Evolutionary conservation across 2,329 filamentous ascomycete genomes (phyloP).

Genomic region (Tolypocladium paradoxum): DNA sequence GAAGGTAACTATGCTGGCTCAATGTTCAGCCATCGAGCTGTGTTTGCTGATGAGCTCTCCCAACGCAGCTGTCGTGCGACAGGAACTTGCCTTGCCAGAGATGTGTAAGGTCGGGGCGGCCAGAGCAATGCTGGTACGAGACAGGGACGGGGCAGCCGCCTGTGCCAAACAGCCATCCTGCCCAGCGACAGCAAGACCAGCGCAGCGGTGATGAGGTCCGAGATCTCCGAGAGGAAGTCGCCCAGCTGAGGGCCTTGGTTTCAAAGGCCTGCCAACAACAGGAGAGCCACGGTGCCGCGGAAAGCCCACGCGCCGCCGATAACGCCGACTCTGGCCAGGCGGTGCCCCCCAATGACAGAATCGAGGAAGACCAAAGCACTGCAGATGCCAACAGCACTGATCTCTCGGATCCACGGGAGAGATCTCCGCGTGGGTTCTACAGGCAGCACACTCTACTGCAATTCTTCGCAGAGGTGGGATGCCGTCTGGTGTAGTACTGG

Average conservation of each 20-base stretch:
- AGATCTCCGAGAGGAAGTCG: neutral
- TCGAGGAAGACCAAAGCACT: neutral
- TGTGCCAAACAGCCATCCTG: neutral
- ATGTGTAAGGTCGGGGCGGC: neutral
- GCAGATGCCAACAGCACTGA: neutral
- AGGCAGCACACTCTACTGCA: neutral
- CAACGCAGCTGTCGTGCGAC: neutral
- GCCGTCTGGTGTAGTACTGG: neutral
- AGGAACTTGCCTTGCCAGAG: no score
- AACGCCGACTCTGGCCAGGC: neutral
- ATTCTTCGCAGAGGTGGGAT: neutral
- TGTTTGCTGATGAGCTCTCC: no score
- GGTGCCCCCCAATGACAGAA: neutral
- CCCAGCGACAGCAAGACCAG: neutral
- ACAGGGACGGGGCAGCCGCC: neutral
- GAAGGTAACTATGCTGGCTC: neutral
- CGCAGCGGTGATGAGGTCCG: neutral
- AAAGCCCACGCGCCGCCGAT: neutral
- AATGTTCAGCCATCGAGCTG: no score
- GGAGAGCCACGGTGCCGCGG: neutral
- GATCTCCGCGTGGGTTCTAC: neutral
- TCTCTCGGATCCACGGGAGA: neutral
- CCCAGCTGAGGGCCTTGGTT: neutral
- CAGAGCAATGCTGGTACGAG: neutral
- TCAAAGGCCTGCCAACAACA: neutral